Evolutionary conservation across 2,329 filamentous ascomycete species (phyloP), one percentile per base, ranked within the genome.

Genomic region (Shiraia sp.): DNA sequence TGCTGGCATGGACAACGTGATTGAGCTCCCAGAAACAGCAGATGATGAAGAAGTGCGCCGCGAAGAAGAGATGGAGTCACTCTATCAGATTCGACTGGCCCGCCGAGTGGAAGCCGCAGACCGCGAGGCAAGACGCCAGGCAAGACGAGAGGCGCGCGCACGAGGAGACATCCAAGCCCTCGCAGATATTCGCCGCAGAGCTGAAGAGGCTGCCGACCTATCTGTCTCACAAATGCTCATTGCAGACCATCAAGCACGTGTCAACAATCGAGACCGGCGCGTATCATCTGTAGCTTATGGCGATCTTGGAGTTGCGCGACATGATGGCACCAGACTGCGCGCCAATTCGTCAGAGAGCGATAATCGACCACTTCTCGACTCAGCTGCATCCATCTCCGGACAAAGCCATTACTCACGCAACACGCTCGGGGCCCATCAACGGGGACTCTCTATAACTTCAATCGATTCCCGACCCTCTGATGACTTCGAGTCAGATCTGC

Each of bases 11-110:
- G 93, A 99, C 59, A 81, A 88, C 3, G 90, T 99, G 0, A 73
- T 97, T 10, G 91, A 96, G 66, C 82, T 88, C 53, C 91, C 91
- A 0, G 85, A 88, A 61, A 89, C 86, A 0, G 79, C 76, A 7
- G 88, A 95, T 36, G 87, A 90, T 39, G 83, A 95, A 52, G 90
- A 95, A 65, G 71, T 73, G 2, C 74, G 90, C 38, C 80, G 93
- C 10, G 90, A 97, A 50, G 82, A 89, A 19, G 89, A 96, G 68
- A 97, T 97, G 93, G 88, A 93, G 49, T 82, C 88, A 0, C 71
- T 97, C 28, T 97, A 95, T 67, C 90, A 95, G 67, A 92, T 97
- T 45, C 85, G 93, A 10, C 65, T 88, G 10, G 83, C 88, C 13
- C 81, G 93, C 39, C 82, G 91, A 36, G 78, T 81, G 41, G 87